Conservation (phyloP, 2,329 filamentous ascomycete species). For the Penicillium freii region DNA sequence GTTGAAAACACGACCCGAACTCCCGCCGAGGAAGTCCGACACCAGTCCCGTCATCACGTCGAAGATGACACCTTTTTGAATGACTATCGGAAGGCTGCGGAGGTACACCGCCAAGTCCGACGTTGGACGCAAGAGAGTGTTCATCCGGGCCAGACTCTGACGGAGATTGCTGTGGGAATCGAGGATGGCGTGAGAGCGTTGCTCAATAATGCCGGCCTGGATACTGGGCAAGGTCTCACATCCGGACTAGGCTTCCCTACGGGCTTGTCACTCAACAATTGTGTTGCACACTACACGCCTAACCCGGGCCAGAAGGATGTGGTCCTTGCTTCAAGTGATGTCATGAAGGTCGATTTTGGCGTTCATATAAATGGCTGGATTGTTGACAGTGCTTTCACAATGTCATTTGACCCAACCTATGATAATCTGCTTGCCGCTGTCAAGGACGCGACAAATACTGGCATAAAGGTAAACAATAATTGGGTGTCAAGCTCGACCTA, state of each 20-base stretch:
- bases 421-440: slow-evolving; percentile 72
- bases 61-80: slow-evolving; percentile 51
- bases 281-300: slow-evolving; percentile 57
- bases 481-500: background rate
- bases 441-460: slow-evolving; percentile 62
- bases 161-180: slow-evolving; percentile 53
- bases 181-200: slow-evolving; percentile 55
- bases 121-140: slow-evolving; percentile 50
- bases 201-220: slow-evolving; percentile 52
- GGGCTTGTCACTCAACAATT: slow-evolving; percentile 54
- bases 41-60: slow-evolving; percentile 40
- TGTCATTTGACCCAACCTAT: slow-evolving; percentile 72
- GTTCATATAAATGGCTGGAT: slow-evolving; percentile 78
- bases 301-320: slow-evolving; percentile 65
- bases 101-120: slow-evolving; percentile 57
- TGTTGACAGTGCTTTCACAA: slow-evolving; percentile 77
- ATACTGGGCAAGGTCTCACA: slow-evolving; percentile 51
- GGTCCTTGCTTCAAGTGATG: slow-evolving; percentile 68
- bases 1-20: slow-evolving; percentile 48
- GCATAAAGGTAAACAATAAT: slow-evolving; percentile 39
- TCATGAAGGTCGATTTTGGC: slow-evolving; percentile 80
- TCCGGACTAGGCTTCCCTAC: slow-evolving; percentile 58
- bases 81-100: slow-evolving; percentile 57
- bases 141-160: slow-evolving; percentile 52
- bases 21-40: slow-evolving; percentile 49